Percentiles rank a stretch among this genome's conserved stretches.
Conservation (phyloP, 169 alveolate species). For the Theileria annulata region DNA sequence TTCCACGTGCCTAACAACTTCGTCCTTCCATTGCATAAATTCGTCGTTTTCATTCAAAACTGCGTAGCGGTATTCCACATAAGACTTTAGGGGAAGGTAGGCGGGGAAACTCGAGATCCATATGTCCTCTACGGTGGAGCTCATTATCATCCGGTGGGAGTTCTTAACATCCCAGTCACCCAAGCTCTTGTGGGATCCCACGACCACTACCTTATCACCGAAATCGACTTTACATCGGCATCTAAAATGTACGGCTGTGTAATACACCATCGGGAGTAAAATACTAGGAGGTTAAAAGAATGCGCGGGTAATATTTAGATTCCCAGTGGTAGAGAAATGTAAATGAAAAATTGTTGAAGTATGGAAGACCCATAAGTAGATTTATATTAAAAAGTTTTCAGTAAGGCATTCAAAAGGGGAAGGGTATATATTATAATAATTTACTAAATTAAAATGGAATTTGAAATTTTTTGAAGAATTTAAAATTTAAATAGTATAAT, state of each 20-base stretch:
- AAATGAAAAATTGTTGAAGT: not conserved
- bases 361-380: not conserved
- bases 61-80: slow-evolving; percentile 55
- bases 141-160: slow-evolving; percentile 28
- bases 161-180: slow-evolving; percentile 50
- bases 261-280: slow-evolving; percentile 33
- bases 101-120: slow-evolving; percentile 66
- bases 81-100: slow-evolving; percentile 54
- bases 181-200: slow-evolving; percentile 51
- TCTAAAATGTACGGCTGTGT: slow-evolving; percentile 65
- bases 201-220: slow-evolving; percentile 54
- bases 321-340: not conserved
- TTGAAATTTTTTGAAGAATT: no score
- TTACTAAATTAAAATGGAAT: not conserved
- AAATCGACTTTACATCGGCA: slow-evolving; percentile 41
- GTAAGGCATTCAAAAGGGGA: not conserved
- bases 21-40: slow-evolving; percentile 61
- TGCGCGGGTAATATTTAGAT: not conserved
- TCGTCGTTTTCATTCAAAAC: slow-evolving; percentile 51
- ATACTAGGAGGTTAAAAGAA: not conserved
- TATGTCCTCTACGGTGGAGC: slow-evolving; percentile 45
- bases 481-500: no score
- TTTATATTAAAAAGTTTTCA: not conserved
- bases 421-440: no score
- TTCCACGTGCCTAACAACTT: slow-evolving; percentile 29